phyloP scores from a whole-genome alignment of 345 rosid species.

The Hypericum perforatum region DNA sequence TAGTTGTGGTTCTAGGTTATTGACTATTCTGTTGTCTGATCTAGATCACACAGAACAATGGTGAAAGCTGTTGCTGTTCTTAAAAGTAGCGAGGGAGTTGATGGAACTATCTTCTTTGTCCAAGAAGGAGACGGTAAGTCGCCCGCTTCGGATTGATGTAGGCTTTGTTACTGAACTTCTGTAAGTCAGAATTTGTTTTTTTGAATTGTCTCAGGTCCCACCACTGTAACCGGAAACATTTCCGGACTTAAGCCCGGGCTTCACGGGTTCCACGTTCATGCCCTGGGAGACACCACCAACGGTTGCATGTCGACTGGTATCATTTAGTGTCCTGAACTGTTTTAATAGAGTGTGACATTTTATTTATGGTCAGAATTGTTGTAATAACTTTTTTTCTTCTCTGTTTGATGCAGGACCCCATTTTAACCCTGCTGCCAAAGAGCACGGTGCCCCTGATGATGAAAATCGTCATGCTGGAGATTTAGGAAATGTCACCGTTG shows the following conservation, averaged over 20 bases:
- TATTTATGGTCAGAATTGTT: too few relatives aligned
- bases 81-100: conserved; percentile 60
- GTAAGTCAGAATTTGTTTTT: not conserved
- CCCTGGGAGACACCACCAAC: conserved; percentile 95
- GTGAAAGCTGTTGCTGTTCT: conserved; percentile 82
- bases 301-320: conserved; percentile 99
- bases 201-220: conserved; percentile 34
- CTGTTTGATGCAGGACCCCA: conserved; percentile 55
- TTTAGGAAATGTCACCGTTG: conserved; percentile 64
- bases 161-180: conserved; percentile 3
- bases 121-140: conserved; percentile 74
- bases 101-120: conserved; percentile 61
- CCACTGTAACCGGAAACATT: conserved; percentile 66
- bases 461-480: conserved; percentile 92
- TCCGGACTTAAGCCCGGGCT: conserved; percentile 93
- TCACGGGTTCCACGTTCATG: conserved; percentile 93
- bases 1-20: too few relatives aligned
- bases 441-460: conserved; percentile 88
- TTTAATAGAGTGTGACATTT: not conserved
- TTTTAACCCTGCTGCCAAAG: conserved; percentile 72
- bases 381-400: conserved; percentile 1
- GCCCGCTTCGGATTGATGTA: not conserved
- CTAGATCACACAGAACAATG: conserved; percentile 79
- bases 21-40: conserved; percentile 5
- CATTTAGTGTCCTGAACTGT: not conserved